phyloP scores from a whole-genome alignment of 352 stramenopile genomes.

The Phytophthora podocarpi region DNA sequence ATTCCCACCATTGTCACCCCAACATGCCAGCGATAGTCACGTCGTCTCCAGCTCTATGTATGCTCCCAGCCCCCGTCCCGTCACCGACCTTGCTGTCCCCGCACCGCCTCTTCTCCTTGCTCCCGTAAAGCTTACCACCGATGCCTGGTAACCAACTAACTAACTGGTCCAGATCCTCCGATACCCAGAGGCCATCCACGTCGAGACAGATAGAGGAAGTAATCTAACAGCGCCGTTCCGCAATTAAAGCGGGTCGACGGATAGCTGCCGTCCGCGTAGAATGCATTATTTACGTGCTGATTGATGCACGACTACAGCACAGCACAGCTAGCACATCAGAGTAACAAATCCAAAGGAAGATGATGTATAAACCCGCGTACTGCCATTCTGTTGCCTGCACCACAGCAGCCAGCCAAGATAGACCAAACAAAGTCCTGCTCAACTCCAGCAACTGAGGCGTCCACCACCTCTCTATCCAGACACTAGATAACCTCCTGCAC shows the following conservation, averaged over 20 bases:
- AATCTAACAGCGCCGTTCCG: slow-evolving; percentile 7
- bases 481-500: too few relatives aligned
- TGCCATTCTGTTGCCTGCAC: not conserved
- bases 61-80: slow-evolving; percentile 30
- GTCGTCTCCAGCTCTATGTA: slow-evolving; percentile 39
- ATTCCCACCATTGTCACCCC: slow-evolving; percentile 19
- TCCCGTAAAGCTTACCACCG: slow-evolving; percentile 40
- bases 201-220: slow-evolving; percentile 13
- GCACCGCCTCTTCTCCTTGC: slow-evolving; percentile 63
- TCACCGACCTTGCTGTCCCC: slow-evolving; percentile 71
- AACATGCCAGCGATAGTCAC: slow-evolving; percentile 32
- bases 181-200: not conserved
- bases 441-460: too few relatives aligned
- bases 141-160: not conserved
- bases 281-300: slow-evolving; percentile 38
- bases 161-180: not conserved
- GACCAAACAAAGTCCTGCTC: too few relatives aligned
- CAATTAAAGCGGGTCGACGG: slow-evolving; percentile 7
- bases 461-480: too few relatives aligned
- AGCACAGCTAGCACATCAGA: slow-evolving; percentile 23
- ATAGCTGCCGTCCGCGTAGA: slow-evolving; percentile 27
- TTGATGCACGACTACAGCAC: slow-evolving; percentile 24
- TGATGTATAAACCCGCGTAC: slow-evolving; percentile 35
- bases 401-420: too few relatives aligned
- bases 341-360: slow-evolving; percentile 47